Percentiles rank a stretch among this genome's conserved stretches.
phyloP scores from a whole-genome alignment of 2,329 filamentous ascomycete species.

The Colletotrichum sp. region DNA sequence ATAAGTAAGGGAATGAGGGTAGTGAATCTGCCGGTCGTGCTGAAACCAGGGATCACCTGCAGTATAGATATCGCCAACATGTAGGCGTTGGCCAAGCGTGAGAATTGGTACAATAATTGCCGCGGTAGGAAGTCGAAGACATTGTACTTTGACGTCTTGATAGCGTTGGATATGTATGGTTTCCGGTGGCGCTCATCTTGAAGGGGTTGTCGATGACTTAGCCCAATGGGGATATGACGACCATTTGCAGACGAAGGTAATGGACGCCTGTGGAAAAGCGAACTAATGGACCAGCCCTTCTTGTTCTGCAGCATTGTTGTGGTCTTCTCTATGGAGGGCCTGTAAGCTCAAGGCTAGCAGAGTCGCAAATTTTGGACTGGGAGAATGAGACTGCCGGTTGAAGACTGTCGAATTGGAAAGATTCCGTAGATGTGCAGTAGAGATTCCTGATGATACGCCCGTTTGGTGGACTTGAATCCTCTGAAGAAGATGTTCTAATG shows the following conservation, averaged over 20 bases:
- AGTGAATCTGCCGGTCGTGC: constrained; percentile 77
- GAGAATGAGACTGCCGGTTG: background rate
- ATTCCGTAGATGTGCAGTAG: background rate
- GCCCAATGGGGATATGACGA: constrained; percentile 47
- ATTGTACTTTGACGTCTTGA: constrained; percentile 84
- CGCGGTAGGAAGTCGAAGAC: constrained; percentile 86
- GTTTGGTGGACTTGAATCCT: background rate
- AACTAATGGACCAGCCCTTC: background rate
- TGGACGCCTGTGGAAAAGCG: background rate
- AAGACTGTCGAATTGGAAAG: background rate
- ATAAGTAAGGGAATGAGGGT: constrained; percentile 76
- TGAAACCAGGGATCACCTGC: constrained; percentile 78
- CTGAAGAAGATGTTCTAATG: background rate
- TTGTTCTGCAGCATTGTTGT: background rate
- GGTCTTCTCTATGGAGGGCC: background rate
- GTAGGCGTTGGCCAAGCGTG: constrained; percentile 85
- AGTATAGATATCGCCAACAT: constrained; percentile 84
- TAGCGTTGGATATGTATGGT: constrained; percentile 63
- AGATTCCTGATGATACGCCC: background rate
- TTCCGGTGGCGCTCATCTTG: constrained; percentile 50
- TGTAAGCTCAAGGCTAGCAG: background rate
- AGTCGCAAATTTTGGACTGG: rapidly evolving
- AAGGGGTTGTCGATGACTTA: constrained; percentile 43
- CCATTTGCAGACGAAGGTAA: constrained; percentile 77
- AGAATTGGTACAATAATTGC: constrained; percentile 85